phyloP scores from a whole-genome alignment of 2,329 filamentous ascomycete genomes.

The Nemania diffusa region DNA sequence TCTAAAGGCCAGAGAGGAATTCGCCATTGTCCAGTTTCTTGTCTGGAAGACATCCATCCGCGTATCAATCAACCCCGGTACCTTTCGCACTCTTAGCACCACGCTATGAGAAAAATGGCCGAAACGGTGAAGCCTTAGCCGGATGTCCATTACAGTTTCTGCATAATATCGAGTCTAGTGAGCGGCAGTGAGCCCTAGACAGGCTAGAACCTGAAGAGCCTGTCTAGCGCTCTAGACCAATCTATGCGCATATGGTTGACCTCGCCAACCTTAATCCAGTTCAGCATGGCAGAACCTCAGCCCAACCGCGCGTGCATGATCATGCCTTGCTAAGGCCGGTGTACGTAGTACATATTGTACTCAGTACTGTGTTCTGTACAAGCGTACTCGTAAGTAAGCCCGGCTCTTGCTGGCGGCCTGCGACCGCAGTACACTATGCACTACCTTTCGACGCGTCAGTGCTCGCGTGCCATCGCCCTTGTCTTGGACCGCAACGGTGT shows the following conservation, averaged over 20 bases:
- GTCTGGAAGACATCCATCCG: background rate
- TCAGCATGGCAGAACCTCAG: conserved; percentile 14
- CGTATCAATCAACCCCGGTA: background rate
- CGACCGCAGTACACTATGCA: background rate
- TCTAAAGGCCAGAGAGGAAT: background rate
- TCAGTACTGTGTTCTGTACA: background rate
- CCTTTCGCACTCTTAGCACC: background rate
- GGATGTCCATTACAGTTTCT: background rate
- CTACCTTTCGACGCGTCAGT: background rate
- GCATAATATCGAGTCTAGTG: background rate
- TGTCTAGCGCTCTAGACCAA: background rate
- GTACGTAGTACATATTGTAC: too few species aligned
- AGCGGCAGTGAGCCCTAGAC: background rate
- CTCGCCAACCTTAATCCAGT: conserved; percentile 3
- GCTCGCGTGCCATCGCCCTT: background rate
- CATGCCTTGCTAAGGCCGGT: conserved; percentile 12
- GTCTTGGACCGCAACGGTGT: background rate
- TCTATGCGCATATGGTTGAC: background rate
- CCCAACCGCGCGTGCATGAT: background rate
- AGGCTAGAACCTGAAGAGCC: background rate
- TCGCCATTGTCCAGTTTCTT: background rate
- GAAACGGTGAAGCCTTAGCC: background rate
- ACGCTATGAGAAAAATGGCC: background rate
- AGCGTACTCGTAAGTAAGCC: background rate
- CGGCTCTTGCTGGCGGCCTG: background rate